Evolutionary conservation across 306 rosid genomes (phyloP), one percentile per base, ranked within the genome.

Genomic region (Gastrolobium bilobum): DNA sequence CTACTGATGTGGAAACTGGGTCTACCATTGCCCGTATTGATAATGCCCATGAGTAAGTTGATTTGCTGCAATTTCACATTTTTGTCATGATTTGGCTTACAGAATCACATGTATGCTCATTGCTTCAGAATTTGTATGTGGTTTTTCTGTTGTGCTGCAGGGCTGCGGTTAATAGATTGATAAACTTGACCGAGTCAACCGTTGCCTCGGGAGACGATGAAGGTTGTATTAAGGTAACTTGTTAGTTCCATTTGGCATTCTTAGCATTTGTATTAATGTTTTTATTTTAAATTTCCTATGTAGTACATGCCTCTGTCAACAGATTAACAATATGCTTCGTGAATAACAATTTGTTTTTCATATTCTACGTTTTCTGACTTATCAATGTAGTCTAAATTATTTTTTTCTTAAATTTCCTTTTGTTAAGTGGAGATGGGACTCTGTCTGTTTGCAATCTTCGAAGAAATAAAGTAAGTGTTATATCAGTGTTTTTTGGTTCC

Each of bases 391-490:
- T 48, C 81, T 82, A 69, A 56, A 43, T 5, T 9, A 2, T 33
- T 50, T 64, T 62, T 37, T 60, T 31, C 6, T 7, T 68, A 7
- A 30, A 30, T 57, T 42, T 83, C 37, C 20, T 80, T 84, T 81
- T 82, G 57, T 87, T 6, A 48, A 94, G 97, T 91, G 97, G 97
- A 71, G 98, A 92, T 57, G 98, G 97, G 73, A 89, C 98, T 71
- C 89, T 94, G 38, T 92, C 98, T 83, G 97, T 94, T 70, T 92
- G 91, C 90, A 92, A 89, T 88, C 93, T 94, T 75, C 86, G 97
- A 46, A 84, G 89, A 82, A 92, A 92, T 76, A 91, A 82, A 86
- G 98, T 92, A 82, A 84, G 93, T 47, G 59, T 78, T 73, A 83
- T 68, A 77, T 87, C 77, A 76, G 70, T 33, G 52, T 69, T 38